Evolutionary conservation across 331 rosid species (phyloP).

Genomic region (Pyracantha coccinea): DNA sequence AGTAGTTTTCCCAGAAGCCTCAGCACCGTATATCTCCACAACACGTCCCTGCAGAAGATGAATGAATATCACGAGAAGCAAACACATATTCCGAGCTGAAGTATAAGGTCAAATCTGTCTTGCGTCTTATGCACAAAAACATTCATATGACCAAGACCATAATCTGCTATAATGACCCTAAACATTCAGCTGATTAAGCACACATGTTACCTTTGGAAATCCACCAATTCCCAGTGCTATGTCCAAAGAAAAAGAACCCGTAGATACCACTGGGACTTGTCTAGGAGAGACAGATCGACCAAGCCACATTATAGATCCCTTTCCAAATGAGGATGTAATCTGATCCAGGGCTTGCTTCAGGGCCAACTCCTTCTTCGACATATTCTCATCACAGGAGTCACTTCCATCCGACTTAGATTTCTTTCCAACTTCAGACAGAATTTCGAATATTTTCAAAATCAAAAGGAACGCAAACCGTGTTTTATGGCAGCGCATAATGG

Average conservation of each 20-base stretch:
- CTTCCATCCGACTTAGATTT: slow-evolving; percentile 67
- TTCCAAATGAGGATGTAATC: slow-evolving; percentile 78
- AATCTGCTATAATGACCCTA: background rate
- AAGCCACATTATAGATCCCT: slow-evolving; percentile 95
- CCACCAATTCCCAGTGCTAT: slow-evolving; percentile 81
- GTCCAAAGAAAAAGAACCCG: slow-evolving; percentile 86
- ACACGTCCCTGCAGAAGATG: slow-evolving; percentile 68
- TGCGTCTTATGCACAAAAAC: background rate
- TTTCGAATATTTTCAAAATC: background rate
- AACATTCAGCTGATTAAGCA: background rate
- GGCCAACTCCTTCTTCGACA: slow-evolving; percentile 82
- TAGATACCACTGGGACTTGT: slow-evolving; percentile 70
- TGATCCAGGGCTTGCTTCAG: slow-evolving; percentile 85
- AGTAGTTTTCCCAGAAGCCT: slow-evolving; percentile 91
- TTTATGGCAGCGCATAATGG: background rate
- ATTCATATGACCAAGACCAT: background rate
- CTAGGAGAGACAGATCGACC: slow-evolving; percentile 47
- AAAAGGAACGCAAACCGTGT: background rate
- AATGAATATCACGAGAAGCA: slow-evolving; percentile 16
- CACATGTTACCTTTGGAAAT: slow-evolving; percentile 65
- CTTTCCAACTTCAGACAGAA: slow-evolving; percentile 43
- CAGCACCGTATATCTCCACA: slow-evolving; percentile 86
- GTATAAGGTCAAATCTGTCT: background rate
- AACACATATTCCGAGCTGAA: background rate
- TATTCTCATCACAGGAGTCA: slow-evolving; percentile 57